A percentile compares a stretch with the other conserved stretches of the same genome.
These are phyloP conservation scores for Pythium angustatum DNA, from an alignment of 352 stramenopile species.

Conservation along the genomic window DNA sequence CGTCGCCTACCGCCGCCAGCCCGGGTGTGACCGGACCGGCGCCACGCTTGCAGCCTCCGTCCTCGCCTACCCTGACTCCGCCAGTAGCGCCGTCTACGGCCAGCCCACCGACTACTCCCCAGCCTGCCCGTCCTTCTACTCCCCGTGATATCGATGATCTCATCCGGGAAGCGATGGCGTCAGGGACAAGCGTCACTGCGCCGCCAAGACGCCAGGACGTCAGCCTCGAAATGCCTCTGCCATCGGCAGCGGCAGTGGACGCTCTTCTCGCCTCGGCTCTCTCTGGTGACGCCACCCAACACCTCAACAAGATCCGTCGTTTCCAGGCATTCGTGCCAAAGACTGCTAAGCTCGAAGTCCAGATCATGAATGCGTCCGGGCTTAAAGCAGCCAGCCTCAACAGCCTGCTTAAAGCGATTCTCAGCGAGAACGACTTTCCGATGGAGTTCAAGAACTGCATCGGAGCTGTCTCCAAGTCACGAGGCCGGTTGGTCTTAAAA, in stretches of 20 bases:
- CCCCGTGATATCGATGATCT: not conserved
- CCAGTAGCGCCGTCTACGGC: too few relatives aligned
- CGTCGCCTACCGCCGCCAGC: not conserved
- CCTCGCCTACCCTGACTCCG: not conserved
- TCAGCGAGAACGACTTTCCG: not conserved
- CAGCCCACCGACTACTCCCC: too few relatives aligned
- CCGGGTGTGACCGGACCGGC: too few relatives aligned
- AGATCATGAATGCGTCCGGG: not conserved
- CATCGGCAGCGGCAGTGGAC: not conserved
- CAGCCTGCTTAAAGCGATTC: not conserved
- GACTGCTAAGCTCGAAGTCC: not conserved
- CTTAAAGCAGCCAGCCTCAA: not conserved
- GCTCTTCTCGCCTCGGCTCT: not conserved
- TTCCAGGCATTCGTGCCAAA: not conserved
- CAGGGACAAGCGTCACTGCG: not conserved
- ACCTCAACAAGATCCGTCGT: not conserved
- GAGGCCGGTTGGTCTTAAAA: not conserved
- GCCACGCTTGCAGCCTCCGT: too few relatives aligned
- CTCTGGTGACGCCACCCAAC: not conserved
- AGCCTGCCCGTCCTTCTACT: too few relatives aligned
- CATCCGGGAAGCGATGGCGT: not conserved
- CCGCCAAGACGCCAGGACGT: not conserved
- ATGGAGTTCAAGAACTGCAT: not conserved
- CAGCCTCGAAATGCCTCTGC: not conserved
- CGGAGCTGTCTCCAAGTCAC: not conserved